Conservation (phyloP, 805 yeast species). For the Nakazawaea wickerhamii region DNA sequence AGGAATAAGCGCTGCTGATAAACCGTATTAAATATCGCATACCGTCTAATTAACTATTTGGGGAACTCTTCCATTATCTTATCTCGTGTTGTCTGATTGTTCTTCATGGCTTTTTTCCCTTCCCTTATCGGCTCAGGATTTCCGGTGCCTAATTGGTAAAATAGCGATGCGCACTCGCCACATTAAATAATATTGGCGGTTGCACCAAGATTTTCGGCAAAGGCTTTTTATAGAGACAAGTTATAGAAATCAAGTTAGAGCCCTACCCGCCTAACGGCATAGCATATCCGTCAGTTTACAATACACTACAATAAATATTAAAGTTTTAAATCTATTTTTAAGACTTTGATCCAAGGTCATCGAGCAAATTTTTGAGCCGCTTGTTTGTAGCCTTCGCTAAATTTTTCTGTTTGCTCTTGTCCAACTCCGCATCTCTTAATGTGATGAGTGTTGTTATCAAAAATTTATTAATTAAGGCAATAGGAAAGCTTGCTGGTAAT, state of each 20-base stretch:
- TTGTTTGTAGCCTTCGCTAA: constrained; percentile 5
- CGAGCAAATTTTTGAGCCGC: constrained; percentile 1
- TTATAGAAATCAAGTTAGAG: no score
- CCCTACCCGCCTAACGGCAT: neutral
- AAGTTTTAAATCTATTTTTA: neutral
- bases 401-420: constrained; percentile 5
- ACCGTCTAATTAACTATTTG: neutral
- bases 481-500: constrained; percentile 10
- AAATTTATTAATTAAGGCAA: constrained; percentile 2
- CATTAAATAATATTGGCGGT: no score
- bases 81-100: neutral
- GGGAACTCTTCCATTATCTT: neutral
- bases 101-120: neutral
- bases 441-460: constrained; percentile 1
- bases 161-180: neutral
- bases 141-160: constrained; percentile 2
- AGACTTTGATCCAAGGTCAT: neutral
- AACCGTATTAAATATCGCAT: no score
- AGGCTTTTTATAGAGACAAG: neutral
- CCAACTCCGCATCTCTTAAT: constrained; percentile 1
- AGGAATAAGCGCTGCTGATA: no score
- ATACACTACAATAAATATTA: neutral
- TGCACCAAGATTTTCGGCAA: neutral
- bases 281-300: neutral
- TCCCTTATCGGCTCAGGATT: constrained; percentile 3